Base-by-base conservation (phyloP, 768 basidiomycete species). In the Auriscalpium vulgare region DNA sequence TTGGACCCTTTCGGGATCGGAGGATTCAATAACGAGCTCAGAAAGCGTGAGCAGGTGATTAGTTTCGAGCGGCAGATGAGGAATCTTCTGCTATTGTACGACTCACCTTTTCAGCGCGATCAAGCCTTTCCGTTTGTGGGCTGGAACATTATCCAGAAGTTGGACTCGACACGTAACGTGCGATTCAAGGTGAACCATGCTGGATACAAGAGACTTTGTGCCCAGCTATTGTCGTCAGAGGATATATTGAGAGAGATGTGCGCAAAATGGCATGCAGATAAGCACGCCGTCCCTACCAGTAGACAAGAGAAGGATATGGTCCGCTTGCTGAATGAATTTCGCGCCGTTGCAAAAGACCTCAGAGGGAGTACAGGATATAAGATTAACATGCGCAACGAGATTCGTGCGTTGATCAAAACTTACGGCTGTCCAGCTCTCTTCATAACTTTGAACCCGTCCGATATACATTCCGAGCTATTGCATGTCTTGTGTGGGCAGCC, bases 401-500 rank as follows among this genome's bases (percentile, higher is more conserved):
- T 44, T 21, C 13, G 51, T 14, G 51, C n/a, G 8, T 2, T 52
- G 37, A 16, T 52, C 29, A 52, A 52, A 13, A n/a, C n/a, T 11
- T 21, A 13, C 16, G 51, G 51, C 8, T 52, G 51, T 21, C 51
- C 51, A 1, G 51, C 51, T 19, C 23, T 52, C 1, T 52, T 52
- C 16, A 36, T 52, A 1, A 52, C 51, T 7, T 29, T 52, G 37
- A 78, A 78, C 64, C 77, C 77, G 19, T 68, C 70, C 16, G 75
- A 76, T 54, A 61, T 74, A 0, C 68, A 74, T 37, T 75, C 72
- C 61, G 75, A 75, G 1, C 2, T 79, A 3, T 67, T 80, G 1
- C 68, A 70, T 37, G 68, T 78, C 49, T 48, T 78, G 0, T 65
- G 67, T 1, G 75, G 77, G 0, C 34, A 23, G 2, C 67, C 75